These are phyloP conservation scores for Leptosphaerulina australis DNA, from an alignment of 2,329 filamentous ascomycete genomes.

Conservation along the genomic window DNA sequence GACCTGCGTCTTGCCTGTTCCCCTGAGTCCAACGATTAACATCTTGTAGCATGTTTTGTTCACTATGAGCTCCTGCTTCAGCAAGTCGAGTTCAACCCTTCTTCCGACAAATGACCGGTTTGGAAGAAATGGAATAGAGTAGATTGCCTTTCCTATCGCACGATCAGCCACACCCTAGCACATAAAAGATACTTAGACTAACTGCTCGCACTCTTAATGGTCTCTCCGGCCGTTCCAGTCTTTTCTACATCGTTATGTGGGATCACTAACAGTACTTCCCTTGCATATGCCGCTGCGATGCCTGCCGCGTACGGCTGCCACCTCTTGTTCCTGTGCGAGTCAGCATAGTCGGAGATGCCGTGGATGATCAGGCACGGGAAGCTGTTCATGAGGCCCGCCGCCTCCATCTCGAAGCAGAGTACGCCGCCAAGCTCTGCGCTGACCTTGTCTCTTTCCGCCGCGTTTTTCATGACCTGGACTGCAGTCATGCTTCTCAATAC, in stretches of 20 bases:
- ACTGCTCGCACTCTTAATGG: no score
- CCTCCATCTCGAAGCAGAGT: slow-evolving; percentile 7
- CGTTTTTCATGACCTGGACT: neutral
- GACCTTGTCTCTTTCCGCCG: neutral
- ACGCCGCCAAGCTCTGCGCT: neutral
- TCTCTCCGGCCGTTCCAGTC: no score
- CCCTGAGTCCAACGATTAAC: slow-evolving; percentile 38
- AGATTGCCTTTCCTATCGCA: no score
- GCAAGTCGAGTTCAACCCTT: slow-evolving; percentile 25
- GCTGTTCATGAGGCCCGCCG: neutral
- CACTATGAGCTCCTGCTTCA: slow-evolving; percentile 31
- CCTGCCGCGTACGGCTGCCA: slow-evolving; percentile 4
- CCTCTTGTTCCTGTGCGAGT: neutral
- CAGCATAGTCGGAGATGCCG: slow-evolving; percentile 6
- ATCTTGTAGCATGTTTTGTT: slow-evolving; percentile 30
- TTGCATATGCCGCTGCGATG: neutral
- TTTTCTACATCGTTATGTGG: no score
- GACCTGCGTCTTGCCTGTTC: slow-evolving; percentile 41
- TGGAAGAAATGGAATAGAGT: slow-evolving; percentile 29
- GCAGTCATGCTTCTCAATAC: no score
- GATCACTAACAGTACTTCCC: no score
- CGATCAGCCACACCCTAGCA: no score
- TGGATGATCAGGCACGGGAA: slow-evolving; percentile 5
- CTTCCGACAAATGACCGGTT: slow-evolving; percentile 38
- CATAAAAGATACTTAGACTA: no score